These are phyloP conservation scores for Xylariaceae sp. DNA, from an alignment of 2,329 filamentous ascomycete species.

Conservation along the genomic window DNA sequence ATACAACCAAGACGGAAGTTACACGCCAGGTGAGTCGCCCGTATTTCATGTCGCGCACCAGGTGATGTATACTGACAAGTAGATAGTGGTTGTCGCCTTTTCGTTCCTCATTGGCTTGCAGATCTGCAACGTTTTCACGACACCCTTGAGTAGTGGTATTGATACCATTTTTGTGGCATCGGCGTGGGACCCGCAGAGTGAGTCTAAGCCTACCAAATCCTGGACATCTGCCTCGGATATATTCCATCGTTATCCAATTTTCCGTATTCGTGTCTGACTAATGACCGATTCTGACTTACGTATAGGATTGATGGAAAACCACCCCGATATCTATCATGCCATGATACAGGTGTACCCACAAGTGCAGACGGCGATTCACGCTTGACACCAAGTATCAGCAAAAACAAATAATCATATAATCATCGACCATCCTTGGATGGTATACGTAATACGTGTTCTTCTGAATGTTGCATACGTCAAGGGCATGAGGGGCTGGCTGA, in stretches of 20 bases:
- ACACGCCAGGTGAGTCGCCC: slow-evolving; percentile 24
- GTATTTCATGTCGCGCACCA: too few relatives aligned
- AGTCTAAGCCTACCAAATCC: too few relatives aligned
- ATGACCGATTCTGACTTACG: too few relatives aligned
- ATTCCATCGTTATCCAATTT: too few relatives aligned
- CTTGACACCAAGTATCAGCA: slow-evolving; percentile 29
- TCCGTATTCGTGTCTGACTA: too few relatives aligned
- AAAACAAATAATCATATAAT: too few relatives aligned
- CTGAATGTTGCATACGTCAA: too few relatives aligned
- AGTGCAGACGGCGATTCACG: slow-evolving; percentile 73
- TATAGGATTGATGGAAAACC: slow-evolving; percentile 65
- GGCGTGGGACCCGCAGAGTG: slow-evolving; percentile 61
- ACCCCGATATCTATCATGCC: slow-evolving; percentile 73
- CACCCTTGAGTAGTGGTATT: slow-evolving; percentile 81
- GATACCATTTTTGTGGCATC: slow-evolving; percentile 86
- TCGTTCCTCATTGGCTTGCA: slow-evolving; percentile 87
- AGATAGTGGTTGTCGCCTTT: slow-evolving; percentile 27
- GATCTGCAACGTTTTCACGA: slow-evolving; percentile 84
- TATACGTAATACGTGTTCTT: too few relatives aligned
- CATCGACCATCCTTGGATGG: too few relatives aligned
- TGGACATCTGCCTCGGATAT: too few relatives aligned
- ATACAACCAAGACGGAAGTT: slow-evolving; percentile 24
- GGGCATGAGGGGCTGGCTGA: too few relatives aligned
- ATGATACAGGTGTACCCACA: slow-evolving; percentile 81
- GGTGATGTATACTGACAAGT: neutral